Evolutionary conservation across 495 filamentous ascomycete genomes (phyloP).

Genomic region (Podospora anserina): DNA sequence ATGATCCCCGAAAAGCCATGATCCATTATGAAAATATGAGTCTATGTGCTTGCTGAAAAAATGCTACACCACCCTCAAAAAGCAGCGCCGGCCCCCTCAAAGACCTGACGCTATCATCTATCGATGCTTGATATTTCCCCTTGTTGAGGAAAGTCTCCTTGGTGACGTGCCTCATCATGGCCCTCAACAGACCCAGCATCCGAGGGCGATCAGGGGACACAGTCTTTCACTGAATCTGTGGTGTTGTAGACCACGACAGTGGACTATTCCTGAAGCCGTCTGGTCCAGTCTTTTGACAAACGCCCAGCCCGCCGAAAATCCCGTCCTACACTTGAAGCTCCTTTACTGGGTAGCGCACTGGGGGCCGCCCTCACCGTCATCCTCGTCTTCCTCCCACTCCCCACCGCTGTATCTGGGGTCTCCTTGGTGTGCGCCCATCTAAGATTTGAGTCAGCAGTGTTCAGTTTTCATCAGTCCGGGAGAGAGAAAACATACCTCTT

Average conservation of each 20-base stretch:
- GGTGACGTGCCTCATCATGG: not conserved
- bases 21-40: not conserved
- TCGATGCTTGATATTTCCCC: not conserved
- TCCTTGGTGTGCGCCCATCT: constrained; percentile 63
- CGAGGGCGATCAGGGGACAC: not conserved
- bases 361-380: constrained; percentile 54
- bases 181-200: not conserved
- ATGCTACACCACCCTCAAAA: not conserved
- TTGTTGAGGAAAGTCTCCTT: not conserved
- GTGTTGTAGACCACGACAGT: not conserved
- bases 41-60: not conserved
- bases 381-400: constrained; percentile 82
- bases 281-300: not conserved
- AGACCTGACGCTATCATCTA: not conserved
- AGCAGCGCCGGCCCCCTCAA: not conserved
- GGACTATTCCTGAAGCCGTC: too few species aligned
- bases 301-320: not conserved
- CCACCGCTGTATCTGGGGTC: constrained; percentile 62
- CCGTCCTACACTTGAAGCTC: constrained; percentile 1
- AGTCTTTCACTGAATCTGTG: not conserved
- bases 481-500: constrained; percentile 57
- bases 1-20: not conserved
- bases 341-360: constrained; percentile 87
- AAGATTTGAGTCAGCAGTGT: constrained; percentile 19
- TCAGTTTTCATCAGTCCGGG: not conserved